These are phyloP conservation scores for Nepenthes mirabilis DNA, from an alignment of 148 eudicot genomes.

Conservation along the genomic window DNA sequence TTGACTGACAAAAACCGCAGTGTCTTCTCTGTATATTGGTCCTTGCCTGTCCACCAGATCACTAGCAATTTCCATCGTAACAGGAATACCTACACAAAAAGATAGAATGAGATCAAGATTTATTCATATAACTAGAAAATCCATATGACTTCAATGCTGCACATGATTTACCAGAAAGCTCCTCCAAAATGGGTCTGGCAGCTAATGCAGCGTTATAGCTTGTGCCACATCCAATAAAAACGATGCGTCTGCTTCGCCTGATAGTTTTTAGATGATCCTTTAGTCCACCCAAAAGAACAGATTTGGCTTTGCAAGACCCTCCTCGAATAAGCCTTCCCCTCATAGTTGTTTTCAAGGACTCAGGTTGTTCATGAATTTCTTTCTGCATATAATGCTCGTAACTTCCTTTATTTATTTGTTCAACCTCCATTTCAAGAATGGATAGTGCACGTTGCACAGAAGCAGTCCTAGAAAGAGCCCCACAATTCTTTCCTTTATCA, in stretches of 20 bases:
- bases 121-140: neutral
- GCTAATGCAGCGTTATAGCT: slow-evolving; percentile 99
- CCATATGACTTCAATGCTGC: slow-evolving; percentile 2
- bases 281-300: slow-evolving; percentile 84
- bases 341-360: slow-evolving; percentile 91
- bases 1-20: slow-evolving; percentile 94
- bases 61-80: slow-evolving; percentile 96
- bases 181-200: slow-evolving; percentile 88
- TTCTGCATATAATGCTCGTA: slow-evolving; percentile 95
- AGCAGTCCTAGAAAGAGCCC: slow-evolving; percentile 47
- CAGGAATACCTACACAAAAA: slow-evolving; percentile 63
- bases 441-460: slow-evolving; percentile 85
- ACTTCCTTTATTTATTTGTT: slow-evolving; percentile 88
- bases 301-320: slow-evolving; percentile 76
- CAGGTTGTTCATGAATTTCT: slow-evolving; percentile 91
- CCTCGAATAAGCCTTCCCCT: slow-evolving; percentile 94
- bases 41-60: slow-evolving; percentile 97
- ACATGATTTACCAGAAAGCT: slow-evolving; percentile 71
- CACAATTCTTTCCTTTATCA: slow-evolving; percentile 43
- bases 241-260: slow-evolving; percentile 88
- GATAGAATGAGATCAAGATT: neutral
- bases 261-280: slow-evolving; percentile 95
- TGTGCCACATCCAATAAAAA: slow-evolving; percentile 97
- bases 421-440: slow-evolving; percentile 89
- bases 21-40: slow-evolving; percentile 96